Conservation (phyloP, 2,329 filamentous ascomycete species). For the Graphiopsis chlorocephala region DNA sequence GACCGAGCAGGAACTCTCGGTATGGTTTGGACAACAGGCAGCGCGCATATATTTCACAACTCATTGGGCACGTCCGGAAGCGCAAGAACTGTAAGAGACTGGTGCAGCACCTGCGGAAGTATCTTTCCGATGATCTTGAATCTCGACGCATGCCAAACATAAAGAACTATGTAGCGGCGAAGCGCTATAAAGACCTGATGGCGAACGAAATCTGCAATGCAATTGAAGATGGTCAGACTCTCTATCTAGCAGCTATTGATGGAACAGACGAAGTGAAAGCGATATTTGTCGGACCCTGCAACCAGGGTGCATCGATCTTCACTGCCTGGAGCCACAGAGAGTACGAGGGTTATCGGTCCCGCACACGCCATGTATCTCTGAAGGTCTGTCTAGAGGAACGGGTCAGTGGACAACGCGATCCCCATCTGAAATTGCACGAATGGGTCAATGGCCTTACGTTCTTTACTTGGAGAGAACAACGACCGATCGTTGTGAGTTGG, state of each 20-base stretch:
- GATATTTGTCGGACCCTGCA: neutral
- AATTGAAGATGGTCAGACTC: neutral
- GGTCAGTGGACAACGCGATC: no score
- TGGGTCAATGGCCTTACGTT: constrained; percentile 15
- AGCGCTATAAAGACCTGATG: neutral
- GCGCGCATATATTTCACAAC: no score
- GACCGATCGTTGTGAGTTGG: no score
- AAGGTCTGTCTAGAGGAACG: no score
- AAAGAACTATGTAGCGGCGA: no score
- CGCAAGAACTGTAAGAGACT: no score
- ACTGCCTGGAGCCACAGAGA: neutral
- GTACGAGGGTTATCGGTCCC: neutral
- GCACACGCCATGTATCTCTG: neutral
- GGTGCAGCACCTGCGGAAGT: no score
- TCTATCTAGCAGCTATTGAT: neutral
- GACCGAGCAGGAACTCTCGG: no score
- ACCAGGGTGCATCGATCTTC: neutral
- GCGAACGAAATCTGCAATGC: neutral
- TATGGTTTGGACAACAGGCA: no score
- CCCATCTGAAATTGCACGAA: neutral
- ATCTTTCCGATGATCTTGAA: no score
- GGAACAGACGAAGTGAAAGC: neutral
- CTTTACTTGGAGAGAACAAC: neutral
- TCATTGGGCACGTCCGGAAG: no score
- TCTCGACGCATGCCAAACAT: no score